phyloP scores from a whole-genome alignment of 352 stramenopile genomes.

The Phytophthora brassicae region DNA sequence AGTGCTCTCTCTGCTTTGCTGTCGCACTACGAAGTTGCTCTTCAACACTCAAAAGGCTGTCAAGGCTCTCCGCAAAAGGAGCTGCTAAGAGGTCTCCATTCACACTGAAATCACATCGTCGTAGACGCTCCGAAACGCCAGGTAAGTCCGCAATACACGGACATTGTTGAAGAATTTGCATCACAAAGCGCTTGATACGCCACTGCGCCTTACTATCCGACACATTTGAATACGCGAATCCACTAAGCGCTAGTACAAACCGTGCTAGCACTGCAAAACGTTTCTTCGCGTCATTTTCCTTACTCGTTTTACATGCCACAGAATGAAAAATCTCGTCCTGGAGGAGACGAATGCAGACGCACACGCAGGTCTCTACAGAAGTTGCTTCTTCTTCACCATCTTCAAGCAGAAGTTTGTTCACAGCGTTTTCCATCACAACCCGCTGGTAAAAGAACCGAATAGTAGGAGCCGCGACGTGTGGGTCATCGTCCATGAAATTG shows the following conservation, averaged over 20 bases:
- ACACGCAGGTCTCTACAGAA: conserved; percentile 41
- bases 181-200: conserved; percentile 37
- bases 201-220: conserved; percentile 16
- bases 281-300: conserved; percentile 9
- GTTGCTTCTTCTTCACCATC: conserved; percentile 21
- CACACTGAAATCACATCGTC: conserved; percentile 4
- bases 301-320: neutral
- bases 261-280: conserved; percentile 34
- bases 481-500: conserved; percentile 25
- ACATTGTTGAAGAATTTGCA: conserved; percentile 34
- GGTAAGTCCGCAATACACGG: conserved; percentile 25
- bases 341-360: conserved; percentile 40
- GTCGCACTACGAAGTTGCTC: conserved; percentile 19
- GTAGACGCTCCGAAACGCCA: conserved; percentile 23
- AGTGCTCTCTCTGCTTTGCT: conserved; percentile 51
- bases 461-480: conserved; percentile 20
- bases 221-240: conserved; percentile 34
- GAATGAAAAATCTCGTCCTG: conserved; percentile 58
- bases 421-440: conserved; percentile 48
- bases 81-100: conserved; percentile 3
- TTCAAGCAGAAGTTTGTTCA: conserved; percentile 33
- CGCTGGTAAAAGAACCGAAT: conserved; percentile 58
- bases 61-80: conserved; percentile 22
- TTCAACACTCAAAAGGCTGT: conserved; percentile 22
- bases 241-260: conserved; percentile 37